Percentiles rank a stretch among this genome's conserved stretches.
Evolutionary conservation across 495 filamentous ascomycete genomes (phyloP).

Genomic region (Parathielavia hyrcaniae): DNA sequence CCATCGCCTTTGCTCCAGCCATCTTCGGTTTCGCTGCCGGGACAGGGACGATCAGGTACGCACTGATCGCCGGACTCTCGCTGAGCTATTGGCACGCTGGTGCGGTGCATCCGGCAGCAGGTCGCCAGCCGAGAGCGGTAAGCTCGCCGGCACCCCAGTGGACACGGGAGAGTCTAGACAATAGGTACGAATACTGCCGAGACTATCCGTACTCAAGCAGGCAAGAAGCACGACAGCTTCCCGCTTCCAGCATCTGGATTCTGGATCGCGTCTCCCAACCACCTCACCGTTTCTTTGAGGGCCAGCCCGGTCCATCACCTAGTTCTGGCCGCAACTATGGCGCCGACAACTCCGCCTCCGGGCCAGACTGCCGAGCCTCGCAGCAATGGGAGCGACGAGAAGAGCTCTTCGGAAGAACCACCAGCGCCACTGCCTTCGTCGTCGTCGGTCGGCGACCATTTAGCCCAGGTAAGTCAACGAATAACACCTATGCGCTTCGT

Average conservation of each 20-base stretch:
- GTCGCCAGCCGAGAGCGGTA: not conserved
- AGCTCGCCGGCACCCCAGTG: conserved; percentile 1
- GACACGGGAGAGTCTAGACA: not conserved
- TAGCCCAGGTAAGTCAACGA: conserved; percentile 26
- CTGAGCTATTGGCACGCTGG: not conserved
- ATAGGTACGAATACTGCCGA: too few species aligned
- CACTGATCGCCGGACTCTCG: conserved; percentile 10
- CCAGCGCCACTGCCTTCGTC: conserved; percentile 8
- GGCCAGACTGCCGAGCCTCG: not conserved
- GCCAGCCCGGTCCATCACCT: too few species aligned
- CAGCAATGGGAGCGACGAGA: not conserved
- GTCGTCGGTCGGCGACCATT: conserved; percentile 17
- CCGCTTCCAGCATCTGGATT: not conserved
- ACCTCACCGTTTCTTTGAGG: not conserved
- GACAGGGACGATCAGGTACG: not conserved
- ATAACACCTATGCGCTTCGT: not conserved
- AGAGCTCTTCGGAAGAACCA: not conserved
- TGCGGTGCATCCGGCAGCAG: not conserved
- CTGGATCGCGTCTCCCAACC: not conserved
- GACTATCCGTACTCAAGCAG: too few species aligned
- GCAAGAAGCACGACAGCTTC: not conserved
- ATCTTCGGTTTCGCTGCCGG: conserved; percentile 23
- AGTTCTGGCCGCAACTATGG: conserved; percentile 2
- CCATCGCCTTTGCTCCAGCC: conserved; percentile 22
- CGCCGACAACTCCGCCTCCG: conserved; percentile 2